Evolutionary conservation across 345 rosid genomes (phyloP).

Genomic region (Linum lewisii): DNA sequence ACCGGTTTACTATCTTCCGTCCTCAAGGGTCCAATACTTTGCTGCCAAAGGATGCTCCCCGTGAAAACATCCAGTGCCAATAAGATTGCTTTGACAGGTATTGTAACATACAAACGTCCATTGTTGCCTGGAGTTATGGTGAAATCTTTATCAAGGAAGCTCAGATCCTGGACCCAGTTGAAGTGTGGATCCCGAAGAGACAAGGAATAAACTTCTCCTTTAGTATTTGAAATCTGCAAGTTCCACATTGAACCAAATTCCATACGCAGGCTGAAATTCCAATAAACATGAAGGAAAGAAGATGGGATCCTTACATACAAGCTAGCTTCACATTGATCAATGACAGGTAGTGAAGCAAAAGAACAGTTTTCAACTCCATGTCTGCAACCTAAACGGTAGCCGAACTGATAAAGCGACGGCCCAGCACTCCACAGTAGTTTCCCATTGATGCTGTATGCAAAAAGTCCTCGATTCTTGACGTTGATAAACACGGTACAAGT

Average conservation of each 20-base stretch:
- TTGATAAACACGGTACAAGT: conserved; percentile 53
- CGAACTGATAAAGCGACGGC: conserved; percentile 42
- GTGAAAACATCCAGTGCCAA: conserved; percentile 57
- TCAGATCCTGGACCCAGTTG: conserved; percentile 74
- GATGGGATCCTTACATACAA: conserved; percentile 42
- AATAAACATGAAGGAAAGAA: neutral
- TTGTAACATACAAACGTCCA: conserved; percentile 50
- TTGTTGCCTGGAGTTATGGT: conserved; percentile 67
- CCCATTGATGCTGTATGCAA: conserved; percentile 34
- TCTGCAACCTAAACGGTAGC: conserved; percentile 62
- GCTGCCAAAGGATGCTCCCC: conserved; percentile 65
- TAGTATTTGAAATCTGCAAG: conserved; percentile 60
- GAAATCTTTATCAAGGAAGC: conserved; percentile 42
- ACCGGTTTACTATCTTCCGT: conserved; percentile 34
- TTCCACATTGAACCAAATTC: neutral
- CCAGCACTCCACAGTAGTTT: conserved; percentile 70
- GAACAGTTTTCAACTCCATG: conserved; percentile 44
- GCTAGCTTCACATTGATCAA: conserved; percentile 68
- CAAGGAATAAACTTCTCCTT: conserved; percentile 76
- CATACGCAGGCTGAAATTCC: neutral
- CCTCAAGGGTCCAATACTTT: conserved; percentile 51
- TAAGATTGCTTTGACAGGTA: conserved; percentile 40
- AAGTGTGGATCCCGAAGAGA: conserved; percentile 48
- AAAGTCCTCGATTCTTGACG: conserved; percentile 49
- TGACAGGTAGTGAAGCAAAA: conserved; percentile 54